phyloP scores from a whole-genome alignment of 495 filamentous ascomycete genomes.

The Tuber aestivum region DNA sequence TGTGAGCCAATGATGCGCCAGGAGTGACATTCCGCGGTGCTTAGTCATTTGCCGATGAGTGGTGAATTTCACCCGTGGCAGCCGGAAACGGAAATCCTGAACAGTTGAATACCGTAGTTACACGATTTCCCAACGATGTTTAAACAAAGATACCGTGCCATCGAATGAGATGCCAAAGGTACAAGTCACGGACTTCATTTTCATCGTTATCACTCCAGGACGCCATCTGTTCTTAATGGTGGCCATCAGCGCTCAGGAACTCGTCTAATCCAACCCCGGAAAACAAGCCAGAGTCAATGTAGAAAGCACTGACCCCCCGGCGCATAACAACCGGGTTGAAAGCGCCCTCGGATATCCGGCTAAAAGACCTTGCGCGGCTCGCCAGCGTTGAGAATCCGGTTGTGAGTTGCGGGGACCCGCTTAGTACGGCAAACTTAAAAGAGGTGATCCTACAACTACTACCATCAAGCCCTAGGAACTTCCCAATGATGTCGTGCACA shows the following conservation, averaged over 20 bases:
- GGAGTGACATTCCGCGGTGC: background rate
- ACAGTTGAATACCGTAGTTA: background rate
- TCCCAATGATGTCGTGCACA: background rate
- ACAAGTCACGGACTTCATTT: background rate
- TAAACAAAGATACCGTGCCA: background rate
- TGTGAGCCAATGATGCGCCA: background rate
- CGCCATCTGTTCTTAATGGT: background rate
- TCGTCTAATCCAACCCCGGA: conserved; percentile 43
- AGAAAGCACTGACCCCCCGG: conserved; percentile 24
- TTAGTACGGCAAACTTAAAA: conserved; percentile 52
- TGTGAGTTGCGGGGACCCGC: conserved; percentile 62
- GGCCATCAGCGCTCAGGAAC: background rate
- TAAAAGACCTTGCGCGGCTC: conserved; percentile 52
- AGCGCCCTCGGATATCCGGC: conserved; percentile 56
- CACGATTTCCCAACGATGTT: background rate
- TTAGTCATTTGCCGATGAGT: background rate
- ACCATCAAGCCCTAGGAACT: background rate
- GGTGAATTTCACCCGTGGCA: background rate
- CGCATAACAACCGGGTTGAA: conserved; percentile 49
- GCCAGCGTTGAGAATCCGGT: conserved; percentile 59
- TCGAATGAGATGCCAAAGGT: background rate
- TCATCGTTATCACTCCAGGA: background rate
- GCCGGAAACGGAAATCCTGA: background rate
- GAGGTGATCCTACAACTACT: conserved; percentile 43
- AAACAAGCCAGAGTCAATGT: conserved; percentile 46